phyloP scores from a whole-genome alignment of 305 asterid genomes.

The Ajuga reptans region DNA sequence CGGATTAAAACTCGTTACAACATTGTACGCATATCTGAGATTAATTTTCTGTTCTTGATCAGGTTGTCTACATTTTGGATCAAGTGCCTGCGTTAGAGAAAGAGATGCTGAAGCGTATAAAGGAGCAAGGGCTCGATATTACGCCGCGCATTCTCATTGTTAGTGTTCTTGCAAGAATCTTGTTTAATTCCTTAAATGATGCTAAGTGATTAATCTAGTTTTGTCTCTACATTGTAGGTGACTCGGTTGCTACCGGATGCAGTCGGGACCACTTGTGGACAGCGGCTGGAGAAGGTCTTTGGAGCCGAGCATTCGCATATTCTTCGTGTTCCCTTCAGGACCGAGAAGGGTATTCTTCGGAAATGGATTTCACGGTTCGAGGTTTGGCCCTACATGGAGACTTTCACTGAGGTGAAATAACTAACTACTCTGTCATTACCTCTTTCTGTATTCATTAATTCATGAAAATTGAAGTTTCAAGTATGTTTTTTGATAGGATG shows the following conservation, averaged over 20 bases:
- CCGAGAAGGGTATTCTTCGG: conserved; percentile 62
- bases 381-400: conserved; percentile 87
- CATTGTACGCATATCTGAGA: too few relatives aligned
- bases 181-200: neutral
- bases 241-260: conserved; percentile 81
- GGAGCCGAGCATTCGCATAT: conserved; percentile 68
- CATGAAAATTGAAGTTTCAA: neutral
- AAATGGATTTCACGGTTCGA: conserved; percentile 83
- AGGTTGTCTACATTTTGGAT: conserved; percentile 85
- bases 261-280: conserved; percentile 73
- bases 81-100: conserved; percentile 82
- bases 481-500: conserved; percentile 36
- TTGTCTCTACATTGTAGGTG: conserved; percentile 36
- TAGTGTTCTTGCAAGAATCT: conserved; percentile 9
- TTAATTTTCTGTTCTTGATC: neutral
- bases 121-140: conserved; percentile 81
- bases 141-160: conserved; percentile 67
- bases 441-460: neutral
- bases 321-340: conserved; percentile 66
- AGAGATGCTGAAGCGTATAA: conserved; percentile 70
- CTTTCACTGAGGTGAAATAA: conserved; percentile 56
- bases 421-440: neutral
- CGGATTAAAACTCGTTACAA: neutral
- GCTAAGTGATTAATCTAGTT: neutral
- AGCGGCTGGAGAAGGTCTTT: conserved; percentile 57